phyloP scores from a whole-genome alignment of 495 filamentous ascomycete genomes.

The Lepraria neglecta region DNA sequence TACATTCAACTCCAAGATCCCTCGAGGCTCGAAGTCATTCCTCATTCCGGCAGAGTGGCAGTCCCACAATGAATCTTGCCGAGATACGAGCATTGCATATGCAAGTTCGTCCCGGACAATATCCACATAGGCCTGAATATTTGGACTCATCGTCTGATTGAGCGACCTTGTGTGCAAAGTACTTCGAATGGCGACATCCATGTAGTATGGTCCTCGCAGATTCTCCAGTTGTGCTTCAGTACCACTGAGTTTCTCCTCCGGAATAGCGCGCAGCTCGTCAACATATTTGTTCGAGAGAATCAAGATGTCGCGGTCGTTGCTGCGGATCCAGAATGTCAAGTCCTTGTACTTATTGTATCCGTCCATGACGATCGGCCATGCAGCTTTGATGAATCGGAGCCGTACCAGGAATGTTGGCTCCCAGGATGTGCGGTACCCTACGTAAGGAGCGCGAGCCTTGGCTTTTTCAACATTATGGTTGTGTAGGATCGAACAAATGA shows the following conservation, averaged over 20 bases:
- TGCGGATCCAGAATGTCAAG: not conserved
- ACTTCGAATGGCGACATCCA: not conserved
- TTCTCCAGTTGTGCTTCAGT: not conserved
- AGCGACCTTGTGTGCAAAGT: not conserved
- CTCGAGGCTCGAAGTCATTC: slow-evolving; percentile 37
- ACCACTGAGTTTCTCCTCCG: not conserved
- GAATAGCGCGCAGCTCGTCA: slow-evolving; percentile 14
- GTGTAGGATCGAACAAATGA: not conserved
- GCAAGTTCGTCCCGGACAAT: not conserved
- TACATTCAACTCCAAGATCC: slow-evolving; percentile 37
- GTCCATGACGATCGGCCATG: not conserved
- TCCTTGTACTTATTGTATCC: not conserved
- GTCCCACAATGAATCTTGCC: slow-evolving; percentile 43
- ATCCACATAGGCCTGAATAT: not conserved
- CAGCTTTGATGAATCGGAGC: not conserved
- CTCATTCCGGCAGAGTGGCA: slow-evolving; percentile 37
- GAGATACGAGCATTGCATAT: slow-evolving; percentile 23
- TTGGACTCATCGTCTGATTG: slow-evolving; percentile 7
- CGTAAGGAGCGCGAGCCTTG: not conserved
- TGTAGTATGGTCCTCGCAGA: not conserved
- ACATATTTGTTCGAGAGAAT: slow-evolving; percentile 17
- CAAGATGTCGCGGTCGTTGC: slow-evolving; percentile 7
- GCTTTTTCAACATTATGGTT: not conserved
- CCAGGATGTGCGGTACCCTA: not conserved
- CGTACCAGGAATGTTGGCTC: not conserved